Evolutionary conservation across 2,329 filamentous ascomycete genomes (phyloP), one percentile per base, ranked within the genome.

Genomic region (Arthrinium puccinioides): DNA sequence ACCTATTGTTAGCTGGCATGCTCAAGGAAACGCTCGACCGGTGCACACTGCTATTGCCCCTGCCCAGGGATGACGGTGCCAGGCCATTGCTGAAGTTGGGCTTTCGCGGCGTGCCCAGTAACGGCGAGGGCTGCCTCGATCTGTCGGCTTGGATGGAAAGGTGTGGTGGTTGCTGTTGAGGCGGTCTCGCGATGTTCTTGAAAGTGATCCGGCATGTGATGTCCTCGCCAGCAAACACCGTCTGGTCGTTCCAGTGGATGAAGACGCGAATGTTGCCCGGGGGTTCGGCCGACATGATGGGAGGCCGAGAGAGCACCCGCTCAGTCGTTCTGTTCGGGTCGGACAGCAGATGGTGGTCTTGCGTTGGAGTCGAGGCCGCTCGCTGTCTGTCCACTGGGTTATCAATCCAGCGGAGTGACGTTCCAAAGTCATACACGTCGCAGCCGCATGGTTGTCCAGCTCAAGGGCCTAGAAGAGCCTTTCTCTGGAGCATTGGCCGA

Each of bases 141-240:
- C 60, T 56, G 38, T 64, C 58, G 9, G 31, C 24, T 10, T 33
- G 31, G 31, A 33, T 33, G n/a, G n/a, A n/a, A n/a, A n/a, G n/a
- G n/a, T n/a, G n/a, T n/a, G n/a, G n/a, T n/a, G n/a, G n/a, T n/a
- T n/a, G n/a, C 39, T 63, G 60, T 31, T 46, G 56, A 24, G 60
- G 46, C 26, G 63, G 65, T 34, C 74, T 56, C 28, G 77, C 72
- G 45, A 89, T 74, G 59, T 98, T 98, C 64, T 84, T 90, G 67
- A 98, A 98, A 35, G 87, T 96, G 60, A 98, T 94, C 49, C 82
- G 88, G 64, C 92, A 97, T 66, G 89, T 86, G 55, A 97, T 77
- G 56, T 95, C 84, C 70, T 98, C 92, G 62, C 92, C 92, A 40
- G 92, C 87, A 65, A 97, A 98, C 53, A 98, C 87, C 44, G 86